Base-by-base conservation (phyloP, 768 basidiomycete genomes). In the Lactarius indigo region DNA sequence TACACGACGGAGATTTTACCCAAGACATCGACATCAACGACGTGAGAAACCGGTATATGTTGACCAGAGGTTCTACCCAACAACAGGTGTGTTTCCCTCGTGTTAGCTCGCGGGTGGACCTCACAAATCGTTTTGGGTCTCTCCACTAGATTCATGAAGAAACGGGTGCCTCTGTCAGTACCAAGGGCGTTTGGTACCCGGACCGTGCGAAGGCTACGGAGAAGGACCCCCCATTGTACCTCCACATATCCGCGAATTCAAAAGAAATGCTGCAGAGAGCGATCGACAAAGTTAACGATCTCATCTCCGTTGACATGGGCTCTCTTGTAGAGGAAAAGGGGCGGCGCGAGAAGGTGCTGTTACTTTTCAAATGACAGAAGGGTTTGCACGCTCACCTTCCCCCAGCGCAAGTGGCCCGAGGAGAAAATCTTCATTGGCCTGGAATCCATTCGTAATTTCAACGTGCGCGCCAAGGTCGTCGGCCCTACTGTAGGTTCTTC, bases 11-110 rank as follows among this genome's bases (percentile, higher is more conserved):
- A 52, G 92, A 91, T 56, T 98, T 88, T 72, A 89, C 87, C 15
- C 85, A 92, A 70, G 93, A 97, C 73, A 96, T 98, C 64, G 96
- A 98, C 76, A 97, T 98, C 76, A 98, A 98, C 75, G 96, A 98
- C 77, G 82, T 95, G 58, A 81, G 96, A 75, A 98, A 98, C 78
- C 83, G 96, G 70, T 98, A 98, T 77, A 80, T 98, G 75, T 79
- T 98, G 73, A 98, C 96, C 57, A 96, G 93, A 76, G 93, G 94
- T 3, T 84, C 91, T 13, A 98, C 96, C 2, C 96, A 98, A 77
- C 80, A 88, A 67, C 89, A 97, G 83, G 96, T 94, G 63, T 55
- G 89, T 79, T 31, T 37, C 59, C 28, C 56, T 44, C 61, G 56
- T 52, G 37, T 30, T 26, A 5, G 4, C 15, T 63, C 31, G n/a